Evolutionary conservation across 257 asterid genomes (phyloP), one percentile per base, ranked within the genome.

Genomic region (Striga asiatica): DNA sequence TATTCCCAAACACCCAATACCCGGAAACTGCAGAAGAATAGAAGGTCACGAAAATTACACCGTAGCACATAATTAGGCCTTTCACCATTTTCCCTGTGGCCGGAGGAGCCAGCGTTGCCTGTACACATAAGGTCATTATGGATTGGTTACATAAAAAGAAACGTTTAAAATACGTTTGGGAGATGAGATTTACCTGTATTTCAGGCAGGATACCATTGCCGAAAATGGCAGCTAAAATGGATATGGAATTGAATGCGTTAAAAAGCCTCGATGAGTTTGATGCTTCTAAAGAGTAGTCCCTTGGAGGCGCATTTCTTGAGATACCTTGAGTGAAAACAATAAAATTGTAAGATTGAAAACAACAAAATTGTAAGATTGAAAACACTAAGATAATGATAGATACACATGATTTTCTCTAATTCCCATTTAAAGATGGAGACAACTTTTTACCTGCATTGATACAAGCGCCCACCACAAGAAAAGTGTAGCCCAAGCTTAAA

Each of bases 91-190:
- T 92, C 37, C 98, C 98, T 0, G 97, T 66, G 11, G 91, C 94
- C 2, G 98, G 98, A 38, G 98, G 91, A 58, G 98, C 95, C 29
- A 92, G 80, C 61, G 98, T 92, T 27, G 98, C 98, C 98, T 92
- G 83, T 25, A 37, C n/a, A n/a, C n/a, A n/a, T n/a, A n/a, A n/a
- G n/a, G n/a, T n/a, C n/a, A 32, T n/a, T 5, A n/a, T 32, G 12
- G 11, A 32, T 32, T 32, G 5, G 14, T n/a, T 38, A 38, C 45
- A n/a, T 38, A 3, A 6, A 32, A 32, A 32, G 12, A 32, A 32
- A 9, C 38, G 11, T 32, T n/a, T n/a, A n/a, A n/a, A n/a, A n/a
- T n/a, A n/a, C n/a, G n/a, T n/a, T n/a, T n/a, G n/a, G n/a, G 29
- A 18, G 53, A 6, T 34, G 8, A 25, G 22, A 19, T n/a, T 27